Evolutionary conservation across 2,329 filamentous ascomycete species (phyloP), one percentile per base, ranked within the genome.

Genomic region (Apiospora aurea): DNA sequence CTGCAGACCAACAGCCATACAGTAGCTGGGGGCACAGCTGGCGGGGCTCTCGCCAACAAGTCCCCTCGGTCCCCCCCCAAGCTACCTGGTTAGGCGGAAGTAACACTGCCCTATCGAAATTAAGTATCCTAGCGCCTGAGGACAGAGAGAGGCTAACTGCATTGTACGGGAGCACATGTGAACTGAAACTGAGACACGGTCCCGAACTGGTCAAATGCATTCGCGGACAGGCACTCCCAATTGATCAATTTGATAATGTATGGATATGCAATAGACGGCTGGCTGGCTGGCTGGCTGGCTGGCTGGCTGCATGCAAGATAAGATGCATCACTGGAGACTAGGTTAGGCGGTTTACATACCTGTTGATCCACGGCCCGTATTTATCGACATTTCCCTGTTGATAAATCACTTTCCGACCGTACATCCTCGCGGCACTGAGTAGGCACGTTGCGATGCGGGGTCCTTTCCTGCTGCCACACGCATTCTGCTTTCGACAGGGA

Each of bases 81-180:
- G 53, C 53, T 61, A 61, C 53, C 53, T 61, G 53, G 53, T 61
- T 34, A 38, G 26, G 53, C 53, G 26, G 2, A 34, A 61, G 53
- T 61, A 61, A 38, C 38, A 18, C 34, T 41, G 57, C 57, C 57
- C 57, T 64, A 64, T 64, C 57, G 57, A 64, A 64, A 41, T 64
- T n/a, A 64, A 64, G 57, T 21, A n/a, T 5, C 53, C 18, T 38
- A n/a, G 29, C 21, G n/a, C 26, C 29, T 61, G 29, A 29, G 49
- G 47, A 26, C n/a, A 26, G 2, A 26, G 13, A 29, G 24, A 57
- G 51, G 51, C 51, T 57, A 34, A 34, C 26, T 57, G 51, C 24
- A 34, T 57, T 57, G 51, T 34, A 57, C 29, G 51, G 14, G 51
- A 57, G 51, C 51, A 61, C 53, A 38, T 61, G 53, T 61, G 53